These are phyloP conservation scores for Phytophthora hibernalis DNA, from an alignment of 352 stramenopile genomes.

Conservation along the genomic window DNA sequence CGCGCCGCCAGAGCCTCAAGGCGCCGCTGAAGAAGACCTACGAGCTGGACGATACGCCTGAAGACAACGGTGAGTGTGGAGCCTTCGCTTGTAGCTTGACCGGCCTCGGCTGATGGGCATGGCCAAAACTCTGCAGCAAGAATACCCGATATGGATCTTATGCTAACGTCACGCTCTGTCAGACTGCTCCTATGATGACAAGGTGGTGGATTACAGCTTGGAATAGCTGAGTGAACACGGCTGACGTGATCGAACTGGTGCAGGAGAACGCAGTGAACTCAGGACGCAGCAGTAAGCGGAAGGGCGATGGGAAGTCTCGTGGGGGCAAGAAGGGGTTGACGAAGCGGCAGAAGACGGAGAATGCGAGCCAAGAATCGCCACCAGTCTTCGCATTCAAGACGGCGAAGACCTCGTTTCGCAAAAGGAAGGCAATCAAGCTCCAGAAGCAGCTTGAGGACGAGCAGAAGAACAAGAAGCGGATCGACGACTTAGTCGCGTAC, in stretches of 20 bases:
- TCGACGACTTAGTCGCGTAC: constrained; percentile 66
- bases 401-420: constrained; percentile 52
- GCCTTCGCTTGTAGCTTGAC: background rate
- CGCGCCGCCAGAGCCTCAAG: constrained; percentile 14
- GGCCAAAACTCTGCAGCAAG: background rate
- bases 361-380: constrained; percentile 50
- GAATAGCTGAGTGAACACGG: background rate
- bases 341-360: constrained; percentile 21
- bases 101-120: no score
- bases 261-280: constrained; percentile 43
- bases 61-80: constrained; percentile 27
- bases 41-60: constrained; percentile 40
- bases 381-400: constrained; percentile 60
- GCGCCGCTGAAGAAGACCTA: constrained; percentile 36
- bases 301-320: constrained; percentile 1
- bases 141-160: background rate
- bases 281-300: constrained; percentile 27
- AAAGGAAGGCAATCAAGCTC: constrained; percentile 52
- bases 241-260: constrained; percentile 3
- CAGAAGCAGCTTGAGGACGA: constrained; percentile 43
- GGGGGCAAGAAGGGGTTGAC: constrained; percentile 17
- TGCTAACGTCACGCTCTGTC: background rate
- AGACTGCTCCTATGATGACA: constrained; percentile 36
- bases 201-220: constrained; percentile 15
- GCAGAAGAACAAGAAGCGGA: constrained; percentile 52